Evolutionary conservation across 352 stramenopile genomes (phyloP).

Genomic region (Globisporangium paddicum): DNA sequence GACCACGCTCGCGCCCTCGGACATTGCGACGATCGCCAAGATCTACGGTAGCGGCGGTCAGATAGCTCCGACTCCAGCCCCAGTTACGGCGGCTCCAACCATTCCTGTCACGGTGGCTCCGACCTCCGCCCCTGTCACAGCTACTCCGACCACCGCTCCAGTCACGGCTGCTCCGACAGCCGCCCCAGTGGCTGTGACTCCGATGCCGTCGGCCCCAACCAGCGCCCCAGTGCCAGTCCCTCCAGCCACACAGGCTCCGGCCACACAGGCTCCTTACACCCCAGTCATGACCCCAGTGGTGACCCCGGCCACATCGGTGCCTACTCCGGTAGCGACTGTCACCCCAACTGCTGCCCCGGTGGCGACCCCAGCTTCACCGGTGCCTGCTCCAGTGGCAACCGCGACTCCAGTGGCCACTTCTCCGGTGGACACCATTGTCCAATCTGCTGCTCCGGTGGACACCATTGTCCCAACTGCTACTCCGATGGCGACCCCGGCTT

Average conservation of each 20-base stretch:
- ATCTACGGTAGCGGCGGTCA: slow-evolving; percentile 15
- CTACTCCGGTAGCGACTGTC: too few species aligned
- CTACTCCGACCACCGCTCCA: neutral
- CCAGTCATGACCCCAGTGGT: neutral
- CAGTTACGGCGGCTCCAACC: neutral
- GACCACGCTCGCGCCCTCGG: slow-evolving; percentile 8
- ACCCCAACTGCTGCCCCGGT: too few species aligned
- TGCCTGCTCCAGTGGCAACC: neutral
- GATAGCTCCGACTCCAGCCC: neutral
- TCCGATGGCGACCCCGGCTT: too few species aligned
- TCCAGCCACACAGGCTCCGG: neutral
- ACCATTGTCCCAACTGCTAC: too few species aligned
- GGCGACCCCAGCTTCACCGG: too few species aligned
- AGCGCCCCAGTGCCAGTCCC: neutral
- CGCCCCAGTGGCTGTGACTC: neutral
- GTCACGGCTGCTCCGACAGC: neutral
- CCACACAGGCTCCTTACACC: too few species aligned
- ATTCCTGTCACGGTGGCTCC: neutral
- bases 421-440: too few species aligned
- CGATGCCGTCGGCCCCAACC: neutral
- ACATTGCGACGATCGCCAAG: slow-evolving; percentile 18
- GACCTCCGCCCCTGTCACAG: neutral
- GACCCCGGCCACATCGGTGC: neutral
- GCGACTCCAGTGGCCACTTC: neutral
- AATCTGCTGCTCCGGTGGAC: too few species aligned